A percentile compares a stretch with the other conserved stretches of the same genome.
phyloP scores from a whole-genome alignment of 1,284 basidiomycete species.

The Phellopilus nigrolimitatus region DNA sequence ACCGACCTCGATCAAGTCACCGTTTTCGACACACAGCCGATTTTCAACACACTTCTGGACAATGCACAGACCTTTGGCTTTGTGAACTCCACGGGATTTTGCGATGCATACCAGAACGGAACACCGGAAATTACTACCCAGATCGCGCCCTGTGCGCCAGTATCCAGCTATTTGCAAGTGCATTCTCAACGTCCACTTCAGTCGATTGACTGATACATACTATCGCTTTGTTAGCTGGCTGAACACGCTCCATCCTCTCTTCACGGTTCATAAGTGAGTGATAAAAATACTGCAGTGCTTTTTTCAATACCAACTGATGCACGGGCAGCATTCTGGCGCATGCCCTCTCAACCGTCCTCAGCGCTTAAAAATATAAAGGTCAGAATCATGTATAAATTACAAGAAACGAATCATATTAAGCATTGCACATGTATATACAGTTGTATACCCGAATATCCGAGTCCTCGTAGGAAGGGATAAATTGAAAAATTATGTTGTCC shows the following conservation, averaged over 20 bases:
- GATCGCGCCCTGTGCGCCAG: slow-evolving; percentile 51
- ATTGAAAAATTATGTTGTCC: too few relatives aligned
- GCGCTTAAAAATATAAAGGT: slow-evolving; percentile 19
- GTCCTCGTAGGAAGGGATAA: too few relatives aligned
- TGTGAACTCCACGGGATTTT: slow-evolving; percentile 54
- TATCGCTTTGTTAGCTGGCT: slow-evolving; percentile 40
- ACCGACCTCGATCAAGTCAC: slow-evolving; percentile 38
- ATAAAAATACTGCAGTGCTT: background rate
- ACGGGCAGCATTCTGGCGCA: slow-evolving; percentile 40
- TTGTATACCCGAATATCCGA: too few relatives aligned
- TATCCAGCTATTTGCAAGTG: slow-evolving; percentile 60
- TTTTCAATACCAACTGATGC: background rate
- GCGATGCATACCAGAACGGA: slow-evolving; percentile 54
- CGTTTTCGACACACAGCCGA: slow-evolving; percentile 51
- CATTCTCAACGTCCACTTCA: background rate
- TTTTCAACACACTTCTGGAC: slow-evolving; percentile 56
- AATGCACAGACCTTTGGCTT: slow-evolving; percentile 49
- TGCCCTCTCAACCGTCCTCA: slow-evolving; percentile 39
- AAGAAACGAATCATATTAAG: too few relatives aligned
- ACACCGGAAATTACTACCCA: slow-evolving; percentile 47
- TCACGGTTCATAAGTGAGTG: slow-evolving; percentile 43
- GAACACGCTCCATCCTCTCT: slow-evolving; percentile 50
- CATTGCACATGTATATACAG: too few relatives aligned
- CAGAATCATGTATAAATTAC: too few relatives aligned
- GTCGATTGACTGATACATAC: background rate